These are phyloP conservation scores for Nemania diffusa DNA, from an alignment of 2,329 filamentous ascomycete genomes.

Conservation along the genomic window DNA sequence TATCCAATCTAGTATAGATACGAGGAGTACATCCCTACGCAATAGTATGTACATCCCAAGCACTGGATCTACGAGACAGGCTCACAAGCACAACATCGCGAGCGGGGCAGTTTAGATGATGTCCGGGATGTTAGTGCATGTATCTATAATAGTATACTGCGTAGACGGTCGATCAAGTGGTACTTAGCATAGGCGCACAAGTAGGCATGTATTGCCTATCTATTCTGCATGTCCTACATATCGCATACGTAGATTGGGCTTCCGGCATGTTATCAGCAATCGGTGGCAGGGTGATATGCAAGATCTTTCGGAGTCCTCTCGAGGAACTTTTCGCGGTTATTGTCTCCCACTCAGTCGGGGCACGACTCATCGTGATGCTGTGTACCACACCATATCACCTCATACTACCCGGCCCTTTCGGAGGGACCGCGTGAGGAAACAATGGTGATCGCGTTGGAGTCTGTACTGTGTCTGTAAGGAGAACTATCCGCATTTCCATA, in stretches of 20 bases:
- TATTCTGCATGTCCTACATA: no score
- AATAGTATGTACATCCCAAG: neutral
- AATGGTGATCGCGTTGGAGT: neutral
- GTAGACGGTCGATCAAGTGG: constrained; percentile 13
- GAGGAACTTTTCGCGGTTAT: neutral
- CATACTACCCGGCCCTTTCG: neutral
- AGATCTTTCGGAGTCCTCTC: neutral
- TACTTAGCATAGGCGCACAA: neutral
- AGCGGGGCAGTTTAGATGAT: constrained; percentile 21
- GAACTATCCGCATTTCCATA: neutral
- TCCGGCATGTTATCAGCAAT: neutral
- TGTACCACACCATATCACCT: neutral
- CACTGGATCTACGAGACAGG: constrained; percentile 19
- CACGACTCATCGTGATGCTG: neutral
- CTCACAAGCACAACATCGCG: constrained; percentile 25
- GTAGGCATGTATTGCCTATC: neutral
- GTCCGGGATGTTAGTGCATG: neutral
- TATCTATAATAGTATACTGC: no score
- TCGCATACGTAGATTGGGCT: neutral
- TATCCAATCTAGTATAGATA: constrained; percentile 31
- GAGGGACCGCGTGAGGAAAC: neutral
- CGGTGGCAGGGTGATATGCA: constrained; percentile 1
- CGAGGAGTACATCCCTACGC: constrained; percentile 3
- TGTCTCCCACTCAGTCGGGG: neutral
- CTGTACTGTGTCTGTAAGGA: neutral